Evolutionary conservation across 75 land plant genomes (phyloP).

Genomic region (Selaginella moellendorffii): DNA sequence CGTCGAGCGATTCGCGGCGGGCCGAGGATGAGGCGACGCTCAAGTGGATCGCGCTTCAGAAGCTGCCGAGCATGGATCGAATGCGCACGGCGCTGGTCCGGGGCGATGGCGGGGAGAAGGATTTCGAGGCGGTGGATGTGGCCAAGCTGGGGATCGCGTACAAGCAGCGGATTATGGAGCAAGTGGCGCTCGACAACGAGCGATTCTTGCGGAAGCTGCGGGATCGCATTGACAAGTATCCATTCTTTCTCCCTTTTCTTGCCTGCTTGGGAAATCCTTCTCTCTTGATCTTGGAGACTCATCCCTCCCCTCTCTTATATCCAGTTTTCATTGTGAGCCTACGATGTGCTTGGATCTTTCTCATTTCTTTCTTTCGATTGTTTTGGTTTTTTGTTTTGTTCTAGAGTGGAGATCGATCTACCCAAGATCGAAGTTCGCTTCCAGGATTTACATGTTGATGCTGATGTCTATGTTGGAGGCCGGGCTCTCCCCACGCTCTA

Average conservation of each 20-base stretch:
- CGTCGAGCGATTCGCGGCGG: neutral
- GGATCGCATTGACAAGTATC: slow-evolving; percentile 49
- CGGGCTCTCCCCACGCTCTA: slow-evolving; percentile 70
- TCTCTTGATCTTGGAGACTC: neutral
- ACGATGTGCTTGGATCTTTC: neutral
- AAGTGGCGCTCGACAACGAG: slow-evolving; percentile 69
- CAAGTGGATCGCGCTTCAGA: slow-evolving; percentile 18
- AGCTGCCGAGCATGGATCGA: slow-evolving; percentile 12
- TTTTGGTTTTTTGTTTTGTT: neutral
- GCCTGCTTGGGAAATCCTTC: too few relatives aligned
- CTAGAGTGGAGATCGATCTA: slow-evolving; percentile 58
- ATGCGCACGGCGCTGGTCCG: slow-evolving; percentile 11
- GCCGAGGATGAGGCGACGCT: slow-evolving; percentile 12
- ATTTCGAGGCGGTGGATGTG: slow-evolving; percentile 4
- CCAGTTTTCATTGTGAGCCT: neutral
- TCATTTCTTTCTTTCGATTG: neutral
- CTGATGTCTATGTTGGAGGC: slow-evolving; percentile 55
- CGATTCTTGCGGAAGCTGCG: slow-evolving; percentile 49
- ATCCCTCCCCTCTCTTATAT: neutral
- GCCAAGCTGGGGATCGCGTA: slow-evolving; percentile 13
- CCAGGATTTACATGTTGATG: slow-evolving; percentile 42
- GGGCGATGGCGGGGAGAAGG: slow-evolving; percentile 12
- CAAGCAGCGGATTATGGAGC: slow-evolving; percentile 32
- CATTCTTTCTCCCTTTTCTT: too few relatives aligned
- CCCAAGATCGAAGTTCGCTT: slow-evolving; percentile 75